These are phyloP conservation scores for Gymnopilus junonius DNA, from an alignment of 768 basidiomycete genomes.

Conservation along the genomic window DNA sequence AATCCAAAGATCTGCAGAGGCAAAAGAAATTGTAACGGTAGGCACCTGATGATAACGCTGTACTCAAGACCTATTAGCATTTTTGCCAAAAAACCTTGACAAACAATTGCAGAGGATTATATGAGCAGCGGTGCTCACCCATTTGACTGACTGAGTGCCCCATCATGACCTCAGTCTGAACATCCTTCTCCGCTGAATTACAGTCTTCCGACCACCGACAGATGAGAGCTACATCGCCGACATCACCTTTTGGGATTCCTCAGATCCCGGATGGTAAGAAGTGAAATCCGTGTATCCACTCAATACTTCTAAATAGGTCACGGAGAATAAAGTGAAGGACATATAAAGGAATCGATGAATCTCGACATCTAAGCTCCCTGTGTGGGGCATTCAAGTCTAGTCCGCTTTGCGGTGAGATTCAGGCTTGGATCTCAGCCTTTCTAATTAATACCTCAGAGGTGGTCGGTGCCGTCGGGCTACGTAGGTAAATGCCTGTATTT, in stretches of 20 bases:
- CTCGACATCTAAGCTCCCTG: constrained; percentile 1
- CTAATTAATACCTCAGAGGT: not conserved
- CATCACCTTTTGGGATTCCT: not conserved
- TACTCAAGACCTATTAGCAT: too few species aligned
- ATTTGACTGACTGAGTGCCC: not conserved
- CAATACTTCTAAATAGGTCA: not conserved
- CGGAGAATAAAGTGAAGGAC: not conserved
- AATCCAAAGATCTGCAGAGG: not conserved
- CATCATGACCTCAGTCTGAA: not conserved
- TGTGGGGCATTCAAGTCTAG: not conserved
- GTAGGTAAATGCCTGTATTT: not conserved
- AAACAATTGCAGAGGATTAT: too few species aligned
- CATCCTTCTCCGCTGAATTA: not conserved
- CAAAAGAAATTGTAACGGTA: not conserved
- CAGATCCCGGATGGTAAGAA: not conserved
- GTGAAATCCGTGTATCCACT: not conserved
- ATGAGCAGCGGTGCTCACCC: not conserved
- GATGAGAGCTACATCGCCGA: not conserved
- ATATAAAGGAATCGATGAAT: constrained; percentile 5
- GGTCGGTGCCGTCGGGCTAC: constrained; percentile 6
- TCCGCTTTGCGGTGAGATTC: not conserved
- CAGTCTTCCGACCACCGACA: not conserved
- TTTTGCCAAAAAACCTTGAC: too few species aligned
- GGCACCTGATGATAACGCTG: not conserved
- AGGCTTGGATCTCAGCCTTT: not conserved